phyloP scores from a whole-genome alignment of 371 early-diverging fungal genomes.

The Mortierella sp. region DNA sequence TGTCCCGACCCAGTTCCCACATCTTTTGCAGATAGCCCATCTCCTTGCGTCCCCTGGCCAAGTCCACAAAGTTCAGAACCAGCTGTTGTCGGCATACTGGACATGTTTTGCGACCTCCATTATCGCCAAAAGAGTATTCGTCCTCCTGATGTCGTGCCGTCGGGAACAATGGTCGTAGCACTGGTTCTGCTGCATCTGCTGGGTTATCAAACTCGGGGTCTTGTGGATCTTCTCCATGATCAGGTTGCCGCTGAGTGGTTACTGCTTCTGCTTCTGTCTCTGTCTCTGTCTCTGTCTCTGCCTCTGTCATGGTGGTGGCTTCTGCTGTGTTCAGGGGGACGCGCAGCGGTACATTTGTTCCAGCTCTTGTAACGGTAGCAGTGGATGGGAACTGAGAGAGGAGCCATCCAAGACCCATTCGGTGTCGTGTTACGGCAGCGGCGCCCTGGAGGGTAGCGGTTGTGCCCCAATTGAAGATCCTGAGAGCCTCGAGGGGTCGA shows the following conservation, averaged over 20 bases:
- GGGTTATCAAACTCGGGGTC: slow-evolving; percentile 12
- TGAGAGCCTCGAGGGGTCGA: slow-evolving; percentile 45
- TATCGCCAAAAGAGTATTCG: slow-evolving; percentile 7
- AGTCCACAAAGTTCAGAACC: slow-evolving; percentile 48
- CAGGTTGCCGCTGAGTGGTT: background rate
- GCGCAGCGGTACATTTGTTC: slow-evolving; percentile 9
- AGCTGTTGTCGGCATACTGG: slow-evolving; percentile 52
- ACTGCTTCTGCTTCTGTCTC: no score
- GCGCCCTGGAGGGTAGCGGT: slow-evolving; percentile 21
- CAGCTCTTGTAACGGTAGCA: background rate
- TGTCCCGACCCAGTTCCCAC: slow-evolving; percentile 29
- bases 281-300: background rate
- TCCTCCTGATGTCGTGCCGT: slow-evolving; percentile 43
- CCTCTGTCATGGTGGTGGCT: background rate
- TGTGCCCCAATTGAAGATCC: slow-evolving; percentile 42
- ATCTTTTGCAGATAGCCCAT: slow-evolving; percentile 42
- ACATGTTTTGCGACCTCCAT: slow-evolving; percentile 48
- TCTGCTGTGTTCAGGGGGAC: slow-evolving; percentile 12
- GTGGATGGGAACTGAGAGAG: slow-evolving; percentile 8
- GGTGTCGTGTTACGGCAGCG: slow-evolving; percentile 30
- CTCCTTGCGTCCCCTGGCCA: slow-evolving; percentile 43
- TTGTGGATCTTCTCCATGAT: background rate
- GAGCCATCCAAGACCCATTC: slow-evolving; percentile 40
- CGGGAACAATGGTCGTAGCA: slow-evolving; percentile 38
- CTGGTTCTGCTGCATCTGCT: slow-evolving; percentile 31